These are phyloP conservation scores for Stachybotrys echinatus DNA, from an alignment of 2,329 filamentous ascomycete genomes.

Conservation along the genomic window DNA sequence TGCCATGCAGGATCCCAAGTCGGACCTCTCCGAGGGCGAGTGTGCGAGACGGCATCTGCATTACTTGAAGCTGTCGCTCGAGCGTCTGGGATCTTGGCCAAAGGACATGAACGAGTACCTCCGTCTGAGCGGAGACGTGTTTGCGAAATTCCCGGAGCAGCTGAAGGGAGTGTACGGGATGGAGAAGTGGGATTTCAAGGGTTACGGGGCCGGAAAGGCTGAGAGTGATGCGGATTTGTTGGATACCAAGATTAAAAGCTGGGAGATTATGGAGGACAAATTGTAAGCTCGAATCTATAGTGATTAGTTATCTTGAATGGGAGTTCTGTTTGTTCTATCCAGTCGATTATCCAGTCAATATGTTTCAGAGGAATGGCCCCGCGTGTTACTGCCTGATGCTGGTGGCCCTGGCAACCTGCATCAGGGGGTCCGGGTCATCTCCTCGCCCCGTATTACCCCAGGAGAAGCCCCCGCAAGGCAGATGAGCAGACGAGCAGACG, in stretches of 20 bases:
- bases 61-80: conserved; percentile 30
- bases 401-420: too few relatives aligned
- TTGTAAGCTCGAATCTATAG: neutral
- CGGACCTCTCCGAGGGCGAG: conserved; percentile 16
- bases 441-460: too few relatives aligned
- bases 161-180: conserved; percentile 36
- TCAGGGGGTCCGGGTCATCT: too few relatives aligned
- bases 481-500: too few relatives aligned
- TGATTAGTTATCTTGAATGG: neutral
- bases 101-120: conserved; percentile 44
- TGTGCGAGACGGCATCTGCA: conserved; percentile 28
- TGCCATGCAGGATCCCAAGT: neutral
- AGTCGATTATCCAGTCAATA: neutral
- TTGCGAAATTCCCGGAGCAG: conserved; percentile 29
- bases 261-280: conserved; percentile 13
- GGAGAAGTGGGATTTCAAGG: conserved; percentile 41
- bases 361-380: too few relatives aligned
- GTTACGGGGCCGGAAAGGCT: conserved; percentile 39
- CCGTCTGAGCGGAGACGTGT: conserved; percentile 37
- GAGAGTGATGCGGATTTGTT: conserved; percentile 28
- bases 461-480: too few relatives aligned
- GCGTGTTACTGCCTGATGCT: too few relatives aligned
- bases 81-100: conserved; percentile 33
- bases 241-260: conserved; percentile 12
- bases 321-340: neutral